Conservation (phyloP, 495 filamentous ascomycete species). For the Cetradonia linearis region DNA sequence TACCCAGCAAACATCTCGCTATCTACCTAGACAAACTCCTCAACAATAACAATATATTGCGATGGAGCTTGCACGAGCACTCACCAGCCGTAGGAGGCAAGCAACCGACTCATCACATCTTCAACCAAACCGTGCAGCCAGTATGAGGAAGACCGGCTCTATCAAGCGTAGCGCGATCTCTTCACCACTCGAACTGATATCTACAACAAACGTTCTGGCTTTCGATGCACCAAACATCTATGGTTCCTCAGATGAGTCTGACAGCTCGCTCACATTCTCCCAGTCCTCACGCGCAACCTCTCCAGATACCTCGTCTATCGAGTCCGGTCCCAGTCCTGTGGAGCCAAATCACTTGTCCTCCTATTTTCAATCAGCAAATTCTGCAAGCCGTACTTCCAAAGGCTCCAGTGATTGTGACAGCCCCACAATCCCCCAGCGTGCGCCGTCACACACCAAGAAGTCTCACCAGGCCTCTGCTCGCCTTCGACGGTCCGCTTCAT, state of each 20-base stretch:
- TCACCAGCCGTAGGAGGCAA: slow-evolving; percentile 51
- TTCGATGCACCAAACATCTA: slow-evolving; percentile 82
- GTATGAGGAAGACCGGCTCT: slow-evolving; percentile 38
- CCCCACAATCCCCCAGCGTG: slow-evolving; percentile 61
- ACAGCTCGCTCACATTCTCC: slow-evolving; percentile 47
- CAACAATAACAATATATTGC: slow-evolving; percentile 31
- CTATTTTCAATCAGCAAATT: slow-evolving; percentile 57
- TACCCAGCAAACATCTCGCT: slow-evolving; percentile 8
- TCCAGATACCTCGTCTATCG: slow-evolving; percentile 60
- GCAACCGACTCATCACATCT: slow-evolving; percentile 36
- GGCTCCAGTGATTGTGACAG: slow-evolving; percentile 39
- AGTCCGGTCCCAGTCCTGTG: slow-evolving; percentile 43
- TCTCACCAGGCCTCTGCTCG: slow-evolving; percentile 56
- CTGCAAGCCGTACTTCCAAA: slow-evolving; percentile 26
- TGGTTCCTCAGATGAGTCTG: slow-evolving; percentile 50
- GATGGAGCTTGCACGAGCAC: slow-evolving; percentile 55
- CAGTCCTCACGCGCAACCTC: slow-evolving; percentile 53
- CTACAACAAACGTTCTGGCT: slow-evolving; percentile 91
- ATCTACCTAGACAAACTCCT: slow-evolving; percentile 25
- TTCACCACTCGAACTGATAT: slow-evolving; percentile 71
- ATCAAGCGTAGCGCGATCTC: slow-evolving; percentile 66
- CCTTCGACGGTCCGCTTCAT: slow-evolving; percentile 50
- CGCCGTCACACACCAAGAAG: slow-evolving; percentile 76
- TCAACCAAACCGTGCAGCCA: slow-evolving; percentile 41
- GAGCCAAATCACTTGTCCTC: slow-evolving; percentile 70